A percentile compares a stretch with the other conserved stretches of the same genome.
Evolutionary conservation across 2,329 filamentous ascomycete species (phyloP).

Genomic region (Tolypocladium sp.): DNA sequence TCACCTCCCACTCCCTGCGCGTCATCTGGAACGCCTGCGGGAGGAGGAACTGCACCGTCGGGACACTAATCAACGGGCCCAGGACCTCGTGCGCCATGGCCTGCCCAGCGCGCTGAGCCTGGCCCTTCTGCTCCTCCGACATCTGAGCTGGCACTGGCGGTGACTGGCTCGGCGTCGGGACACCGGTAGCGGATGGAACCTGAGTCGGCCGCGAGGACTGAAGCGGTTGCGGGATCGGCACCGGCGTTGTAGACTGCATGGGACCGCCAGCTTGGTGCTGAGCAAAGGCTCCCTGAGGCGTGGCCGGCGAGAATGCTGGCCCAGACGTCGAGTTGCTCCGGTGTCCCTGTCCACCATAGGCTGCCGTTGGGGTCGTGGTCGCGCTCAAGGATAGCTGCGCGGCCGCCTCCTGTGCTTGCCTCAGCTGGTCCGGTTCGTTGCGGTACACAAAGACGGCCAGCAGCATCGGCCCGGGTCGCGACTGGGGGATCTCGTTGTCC

Average conservation of each 20-base stretch:
- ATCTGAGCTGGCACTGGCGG: constrained; percentile 8
- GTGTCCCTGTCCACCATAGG: constrained; percentile 22
- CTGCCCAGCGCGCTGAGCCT: constrained; percentile 43
- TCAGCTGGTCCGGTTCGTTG: constrained; percentile 37
- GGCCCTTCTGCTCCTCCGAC: constrained; percentile 24
- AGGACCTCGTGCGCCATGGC: constrained; percentile 53
- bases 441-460: constrained; percentile 80
- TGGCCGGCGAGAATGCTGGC: constrained; percentile 45
- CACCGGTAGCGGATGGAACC: constrained; percentile 5
- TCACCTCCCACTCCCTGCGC: constrained; percentile 63
- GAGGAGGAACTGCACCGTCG: constrained; percentile 61
- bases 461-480: constrained; percentile 65
- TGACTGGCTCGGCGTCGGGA: constrained; percentile 4
- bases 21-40: constrained; percentile 61
- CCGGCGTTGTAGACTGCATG: constrained; percentile 23
- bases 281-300: constrained; percentile 24
- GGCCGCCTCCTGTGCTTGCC: constrained; percentile 15
- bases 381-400: constrained; percentile 1
- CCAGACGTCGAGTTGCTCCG: constrained; percentile 40
- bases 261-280: constrained; percentile 21
- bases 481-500: constrained; percentile 68
- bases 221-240: constrained; percentile 24
- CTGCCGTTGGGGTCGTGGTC: not conserved
- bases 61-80: constrained; percentile 50
- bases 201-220: constrained; percentile 7